These are phyloP conservation scores for Rhodotorula sp. DNA, from an alignment of 1,284 basidiomycete species.

Conservation along the genomic window DNA sequence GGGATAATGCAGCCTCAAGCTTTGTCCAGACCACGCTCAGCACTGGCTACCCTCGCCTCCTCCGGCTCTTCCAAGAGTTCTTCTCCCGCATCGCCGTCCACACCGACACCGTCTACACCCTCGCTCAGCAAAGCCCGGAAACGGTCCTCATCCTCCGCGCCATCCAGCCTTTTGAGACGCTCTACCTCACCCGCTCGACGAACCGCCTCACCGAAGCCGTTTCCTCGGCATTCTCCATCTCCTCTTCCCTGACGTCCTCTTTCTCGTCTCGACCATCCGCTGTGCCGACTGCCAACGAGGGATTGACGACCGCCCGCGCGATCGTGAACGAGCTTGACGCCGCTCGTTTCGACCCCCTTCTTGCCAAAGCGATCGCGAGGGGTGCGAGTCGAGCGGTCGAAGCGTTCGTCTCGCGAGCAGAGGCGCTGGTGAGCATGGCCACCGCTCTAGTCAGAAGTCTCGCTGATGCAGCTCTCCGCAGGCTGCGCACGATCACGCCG, in stretches of 20 bases:
- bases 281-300: constrained; percentile 65
- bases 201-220: constrained; percentile 76
- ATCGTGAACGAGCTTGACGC: constrained; percentile 88
- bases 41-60: constrained; percentile 75
- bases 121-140: constrained; percentile 85
- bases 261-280: constrained; percentile 14
- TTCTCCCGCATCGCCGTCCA: constrained; percentile 91
- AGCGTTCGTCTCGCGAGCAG: constrained; percentile 61
- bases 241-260: constrained; percentile 53
- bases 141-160: constrained; percentile 81
- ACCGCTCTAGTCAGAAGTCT: no score
- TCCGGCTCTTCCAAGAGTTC: constrained; percentile 91
- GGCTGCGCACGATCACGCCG: constrained; percentile 73
- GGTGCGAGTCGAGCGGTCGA: constrained; percentile 68
- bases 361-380: constrained; percentile 74
- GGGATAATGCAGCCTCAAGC: constrained; percentile 60
- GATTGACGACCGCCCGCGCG: constrained; percentile 68
- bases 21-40: constrained; percentile 85
- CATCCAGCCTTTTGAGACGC: constrained; percentile 73
- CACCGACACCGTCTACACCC: constrained; percentile 85
- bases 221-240: constrained; percentile 62
- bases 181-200: constrained; percentile 79
- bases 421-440: constrained; percentile 61
- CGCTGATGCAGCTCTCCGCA: constrained; percentile 46
- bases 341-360: constrained; percentile 84